Base-by-base conservation (phyloP, 164 flowering plant genomes). In the Buxus sempervirens region DNA sequence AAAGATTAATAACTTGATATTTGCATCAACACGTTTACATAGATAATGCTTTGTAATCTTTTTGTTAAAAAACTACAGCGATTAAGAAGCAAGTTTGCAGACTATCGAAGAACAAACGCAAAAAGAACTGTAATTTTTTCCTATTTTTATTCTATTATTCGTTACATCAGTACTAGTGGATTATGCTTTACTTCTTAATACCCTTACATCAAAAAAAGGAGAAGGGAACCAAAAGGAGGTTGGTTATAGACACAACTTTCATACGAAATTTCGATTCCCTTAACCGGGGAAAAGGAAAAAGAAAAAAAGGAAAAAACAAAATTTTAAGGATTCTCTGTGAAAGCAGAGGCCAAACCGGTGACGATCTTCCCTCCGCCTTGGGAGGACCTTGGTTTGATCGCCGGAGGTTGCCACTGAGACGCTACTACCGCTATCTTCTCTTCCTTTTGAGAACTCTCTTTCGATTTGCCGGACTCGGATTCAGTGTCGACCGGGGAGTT, bases 261-360 rank as follows among this genome's bases (percentile, higher is more conserved):
- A 26, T 16, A 32, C 18, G 66, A 20, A 9, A 63, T 60, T 71
- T 73, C 15, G 51, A 27, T 63, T 54, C 54, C 32, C n/a, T n/a
- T n/a, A n/a, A n/a, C 70, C 42, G 53, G 20, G 2, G 45, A 58
- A 58, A 25, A 14, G 7, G n/a, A 23, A 25, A 23, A 51, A 5
- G 4, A 9, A 25, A 25, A 60, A 54, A 24, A 54, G 60, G 45
- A 61, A 64, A 53, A 22, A 51, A 16, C 67, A 59, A 68, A 63
- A 66, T 58, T 65, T 80, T 72, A 83, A 48, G 83, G 76, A 76
- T 85, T 90, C 75, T 86, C 91, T 67, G 73, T 80, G 75, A 90
- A 82, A 18, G 86, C 84, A 60, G 86, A 82, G 60, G 96, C 91
- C 56, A 90, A 76, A 62, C 96, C 96, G 68, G 96, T 81, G 26